Evolutionary conservation across 2,329 filamentous ascomycete genomes (phyloP), one percentile per base, ranked within the genome.

Genomic region (Colletotrichum ledebouriae): DNA sequence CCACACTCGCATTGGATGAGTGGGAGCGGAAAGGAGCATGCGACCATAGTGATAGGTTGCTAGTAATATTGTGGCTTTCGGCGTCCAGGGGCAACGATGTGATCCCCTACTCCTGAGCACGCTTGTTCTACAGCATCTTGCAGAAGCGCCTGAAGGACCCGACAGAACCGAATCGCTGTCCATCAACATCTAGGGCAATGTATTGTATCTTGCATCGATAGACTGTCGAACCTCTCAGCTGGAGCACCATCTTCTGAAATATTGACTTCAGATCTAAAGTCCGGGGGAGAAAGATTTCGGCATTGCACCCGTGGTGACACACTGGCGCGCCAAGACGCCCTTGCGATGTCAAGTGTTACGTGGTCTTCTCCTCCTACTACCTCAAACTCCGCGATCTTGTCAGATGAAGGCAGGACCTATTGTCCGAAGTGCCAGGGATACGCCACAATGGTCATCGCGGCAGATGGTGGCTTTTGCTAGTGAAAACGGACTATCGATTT

Each of bases 401-500:
- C 58, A 50, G 49, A 25, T n/a, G 34, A 49, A 46, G 44, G 7
- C 13, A n/a, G 17, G 17, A 29, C 42, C 42, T 20, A 9, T 17
- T 11, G 3, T 33, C 6, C 17, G 53, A 7, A 53, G 42, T 57
- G 44, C 25, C 50, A 63, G 57, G 46, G 15, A 33, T 9, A 42
- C 33, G n/a, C 57, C 46, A 7, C 9, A 37, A 15, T 42, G 57
- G 57, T 58, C 57, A 53, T 62, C 33, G 67, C 63, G 52, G 29
- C 67, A 58, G n/a, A 67, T 5, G n/a, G 63, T 69, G 67, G 63
- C 63, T 67, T 49, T 22, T 62, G 46, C 64, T 67, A 68, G 58
- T 58, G 63, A 33, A 49, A 63, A 55, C 29, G 41, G 37, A 58
- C 63, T 68, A 69, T 62, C 47, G 52, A 53, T 60, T 69, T 55